Percentiles rank a stretch among this genome's conserved stretches.
These are phyloP conservation scores for Naganishia liquefaciens DNA, from an alignment of 1,284 basidiomycete species.

Conservation along the genomic window DNA sequence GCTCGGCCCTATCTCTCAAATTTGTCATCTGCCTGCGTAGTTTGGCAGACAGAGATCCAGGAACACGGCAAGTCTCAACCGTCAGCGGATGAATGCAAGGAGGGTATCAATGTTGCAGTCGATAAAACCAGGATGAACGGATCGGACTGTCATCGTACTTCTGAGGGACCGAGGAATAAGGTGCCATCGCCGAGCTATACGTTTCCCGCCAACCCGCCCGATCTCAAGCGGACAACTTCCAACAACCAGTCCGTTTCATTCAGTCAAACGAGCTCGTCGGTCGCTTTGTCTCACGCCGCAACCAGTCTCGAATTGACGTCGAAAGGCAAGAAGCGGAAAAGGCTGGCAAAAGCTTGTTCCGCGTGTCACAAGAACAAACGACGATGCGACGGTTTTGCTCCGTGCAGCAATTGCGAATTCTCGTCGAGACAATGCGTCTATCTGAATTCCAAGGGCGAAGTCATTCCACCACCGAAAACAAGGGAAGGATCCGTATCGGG, in stretches of 20 bases:
- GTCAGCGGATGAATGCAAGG: not conserved
- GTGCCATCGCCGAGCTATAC: constrained; percentile 1
- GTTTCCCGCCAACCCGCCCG: constrained; percentile 3
- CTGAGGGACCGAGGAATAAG: not conserved
- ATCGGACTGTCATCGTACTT: not conserved
- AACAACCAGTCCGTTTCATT: constrained; percentile 8
- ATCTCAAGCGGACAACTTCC: constrained; percentile 8
- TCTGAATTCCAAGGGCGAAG: constrained; percentile 52
- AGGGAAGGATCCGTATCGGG: constrained; percentile 41
- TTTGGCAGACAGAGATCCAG: constrained; percentile 1
- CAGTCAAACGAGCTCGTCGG: constrained; percentile 23
- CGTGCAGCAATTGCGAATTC: constrained; percentile 59
- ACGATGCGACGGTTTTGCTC: constrained; percentile 57
- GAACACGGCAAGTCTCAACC: constrained; percentile 6
- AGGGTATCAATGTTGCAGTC: not conserved
- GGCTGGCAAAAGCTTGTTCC: constrained; percentile 53
- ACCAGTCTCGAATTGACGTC: constrained; percentile 50
- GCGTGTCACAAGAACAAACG: constrained; percentile 58
- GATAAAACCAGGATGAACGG: not conserved
- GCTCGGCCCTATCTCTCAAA: constrained; percentile 5
- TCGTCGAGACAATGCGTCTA: constrained; percentile 55
- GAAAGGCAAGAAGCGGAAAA: constrained; percentile 52
- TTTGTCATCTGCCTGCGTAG: not conserved
- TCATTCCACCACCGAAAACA: constrained; percentile 52
- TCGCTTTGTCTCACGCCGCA: constrained; percentile 6